A percentile compares a stretch with the other conserved stretches of the same genome.
These are phyloP conservation scores for Lactifluus piperatus DNA, from an alignment of 768 basidiomycete species.

Conservation along the genomic window DNA sequence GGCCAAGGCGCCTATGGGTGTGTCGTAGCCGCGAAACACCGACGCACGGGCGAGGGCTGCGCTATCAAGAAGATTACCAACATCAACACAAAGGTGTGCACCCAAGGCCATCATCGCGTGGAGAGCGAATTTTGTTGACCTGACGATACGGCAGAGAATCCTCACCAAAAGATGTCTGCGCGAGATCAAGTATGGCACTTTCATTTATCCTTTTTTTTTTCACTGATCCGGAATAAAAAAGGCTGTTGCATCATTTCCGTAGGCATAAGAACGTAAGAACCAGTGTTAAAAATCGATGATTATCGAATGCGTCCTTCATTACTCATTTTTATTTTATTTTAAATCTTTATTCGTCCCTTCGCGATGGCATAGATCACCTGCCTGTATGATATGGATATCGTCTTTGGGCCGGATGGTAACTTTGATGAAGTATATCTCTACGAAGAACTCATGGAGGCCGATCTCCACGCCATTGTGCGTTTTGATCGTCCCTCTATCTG, in stretches of 20 bases:
- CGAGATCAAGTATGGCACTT: slow-evolving; percentile 68
- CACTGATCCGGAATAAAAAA: slow-evolving; percentile 25
- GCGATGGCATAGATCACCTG: slow-evolving; percentile 67
- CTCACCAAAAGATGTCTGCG: slow-evolving; percentile 93
- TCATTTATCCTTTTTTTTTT: neutral
- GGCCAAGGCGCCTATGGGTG: slow-evolving; percentile 95
- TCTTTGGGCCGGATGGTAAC: slow-evolving; percentile 82
- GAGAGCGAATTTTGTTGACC: neutral
- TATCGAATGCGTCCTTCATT: neutral
- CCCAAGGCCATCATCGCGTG: neutral
- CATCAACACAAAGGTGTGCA: slow-evolving; percentile 74
- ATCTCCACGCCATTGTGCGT: slow-evolving; percentile 93
- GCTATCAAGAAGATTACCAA: slow-evolving; percentile 97
- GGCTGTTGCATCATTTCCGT: slow-evolving; percentile 93
- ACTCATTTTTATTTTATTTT: no score
- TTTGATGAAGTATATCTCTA: slow-evolving; percentile 97
- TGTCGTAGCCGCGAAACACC: slow-evolving; percentile 80
- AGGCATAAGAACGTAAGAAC: slow-evolving; percentile 90
- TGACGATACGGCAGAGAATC: slow-evolving; percentile 54
- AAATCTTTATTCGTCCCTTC: no score
- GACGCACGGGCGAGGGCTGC: slow-evolving; percentile 76
- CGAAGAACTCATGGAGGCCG: slow-evolving; percentile 99
- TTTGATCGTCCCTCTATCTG: neutral
- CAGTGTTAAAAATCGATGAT: neutral
- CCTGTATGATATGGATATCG: slow-evolving; percentile 97